Evolutionary conservation across 2,329 filamentous ascomycete genomes (phyloP), one percentile per base, ranked within the genome.

Genomic region (Rhynchosporium agropyri): DNA sequence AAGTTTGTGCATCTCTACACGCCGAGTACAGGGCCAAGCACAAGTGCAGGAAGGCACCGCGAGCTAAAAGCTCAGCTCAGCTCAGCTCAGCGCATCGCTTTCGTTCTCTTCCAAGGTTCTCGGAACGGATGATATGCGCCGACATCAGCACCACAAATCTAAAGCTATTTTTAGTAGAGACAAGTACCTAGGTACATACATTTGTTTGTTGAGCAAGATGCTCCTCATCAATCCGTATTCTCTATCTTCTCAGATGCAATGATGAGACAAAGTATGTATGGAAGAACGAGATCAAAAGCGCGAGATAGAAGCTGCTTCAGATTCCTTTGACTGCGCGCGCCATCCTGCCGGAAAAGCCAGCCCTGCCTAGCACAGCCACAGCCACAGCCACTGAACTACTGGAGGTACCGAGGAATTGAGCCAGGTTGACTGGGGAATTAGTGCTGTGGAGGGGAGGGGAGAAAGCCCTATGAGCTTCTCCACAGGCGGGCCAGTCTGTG

Each of bases 261-360:
- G 9, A 54, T 54, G 51, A 54, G 51, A 54, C 51, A 54, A 20
- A 42, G 26, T 20, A 42, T 54, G 51, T 36, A 40, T 20, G 29
- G 51, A 54, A 54, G 51, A 42, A 42, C 20, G 36, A 54, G 51
- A 54, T 20, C 8, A 13, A 31, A 53, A 7, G 49, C 33, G 8
- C 4, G 12, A 26, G 6, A 36, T 40, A 36, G 12, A 10, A 5
- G 9, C 6, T 10, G 10, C 12, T 9, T 13, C 38, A 28, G 15
- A 20, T 33, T 28, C 8, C n/a, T 51, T 33, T 53, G 51, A 54
- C 51, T 54, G 51, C 51, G 51, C 51, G 51, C 51, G 36, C 51
- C 51, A 54, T 54, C 51, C 51, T 54, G 51, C 36, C 1, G 51
- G 51, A 42, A 33, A 9, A 45, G 42, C 42, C 43, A 28, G 9